Base-by-base conservation (phyloP, 2,329 filamentous ascomycete genomes). In the Trichothecium sympodiale region DNA sequence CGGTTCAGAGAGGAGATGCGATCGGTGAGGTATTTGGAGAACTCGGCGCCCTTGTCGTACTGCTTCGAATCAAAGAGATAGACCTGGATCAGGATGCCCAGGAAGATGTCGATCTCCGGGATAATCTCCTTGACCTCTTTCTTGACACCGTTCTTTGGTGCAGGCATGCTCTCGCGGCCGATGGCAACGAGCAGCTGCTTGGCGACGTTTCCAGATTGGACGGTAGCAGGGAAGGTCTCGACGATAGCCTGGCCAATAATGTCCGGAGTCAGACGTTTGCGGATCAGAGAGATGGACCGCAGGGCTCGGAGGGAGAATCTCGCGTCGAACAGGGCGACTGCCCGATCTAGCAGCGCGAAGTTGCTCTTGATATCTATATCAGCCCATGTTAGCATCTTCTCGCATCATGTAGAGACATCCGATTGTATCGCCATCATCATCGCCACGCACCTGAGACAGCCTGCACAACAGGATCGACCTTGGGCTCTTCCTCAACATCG, bases 271-370 rank as follows among this genome's bases (percentile, higher is more conserved):
- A 94, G 72, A 46, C 85, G 78, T 71, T 96, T 96, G 58, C 91
- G 86, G 57, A 96, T 80, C 37, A 87, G 88, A 29, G 91, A 94
- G 64, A 96, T 94, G 49, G 88, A 94, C 52, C 91, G 83, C 44
- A 98, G 75, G 42, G 91, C 91, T 55, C 91, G 78, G 44, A 98
- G 81, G 38, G 89, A 86, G 64, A 95, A 98, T 67, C 91, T 80
- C 40, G 88, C 78, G 63, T 98, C 91, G 60, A 96, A 98, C 50
- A 93, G 77, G 45, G 80, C 72, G 45, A 98, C 89, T 46, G 88
- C 91, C 52, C 87, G 83, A 54, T 95, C 88, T 53, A 98, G 74
- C 45, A 98, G 74, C 35, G 77, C 76, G 56, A 95, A 95, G 64
- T 93, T 95, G 70, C 76, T 80, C 64, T 88, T 91, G 65, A 98